Percentiles rank a stretch among this genome's conserved stretches.
phyloP scores from a whole-genome alignment of 805 yeast species.

The Saccharomyces mikatae region DNA sequence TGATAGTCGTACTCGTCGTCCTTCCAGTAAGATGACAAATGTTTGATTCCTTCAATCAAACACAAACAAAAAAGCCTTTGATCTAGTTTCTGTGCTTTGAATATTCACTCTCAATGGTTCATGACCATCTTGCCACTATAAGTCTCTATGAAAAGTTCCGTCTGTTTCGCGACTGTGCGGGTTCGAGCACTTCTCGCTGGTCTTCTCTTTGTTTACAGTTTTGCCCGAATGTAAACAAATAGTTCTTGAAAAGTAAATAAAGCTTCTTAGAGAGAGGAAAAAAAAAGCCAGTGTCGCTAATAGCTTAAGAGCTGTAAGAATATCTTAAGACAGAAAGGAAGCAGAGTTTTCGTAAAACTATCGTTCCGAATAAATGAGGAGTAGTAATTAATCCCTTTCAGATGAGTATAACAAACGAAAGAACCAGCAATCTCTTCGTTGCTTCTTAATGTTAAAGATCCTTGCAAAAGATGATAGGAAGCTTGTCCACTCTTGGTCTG shows the following conservation, averaged over 20 bases:
- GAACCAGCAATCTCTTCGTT: not conserved
- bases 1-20: not conserved
- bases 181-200: not conserved
- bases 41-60: no score
- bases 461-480: not conserved
- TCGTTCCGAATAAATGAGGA: not conserved
- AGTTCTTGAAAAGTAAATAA: not conserved
- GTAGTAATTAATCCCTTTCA: not conserved
- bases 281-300: not conserved
- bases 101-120: not conserved
- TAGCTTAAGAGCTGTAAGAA: not conserved
- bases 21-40: not conserved
- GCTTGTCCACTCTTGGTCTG: not conserved
- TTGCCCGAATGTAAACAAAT: not conserved
- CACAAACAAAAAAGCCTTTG: not conserved
- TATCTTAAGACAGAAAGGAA: not conserved
- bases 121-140: not conserved
- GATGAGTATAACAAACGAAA: not conserved
- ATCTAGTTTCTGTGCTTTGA: not conserved
- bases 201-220: not conserved
- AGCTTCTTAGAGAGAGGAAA: not conserved
- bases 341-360: not conserved
- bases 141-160: not conserved
- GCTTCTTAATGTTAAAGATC: not conserved
- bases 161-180: not conserved